Evolutionary conservation across 179 eudicot genomes (phyloP).

Genomic region (Heliamphora pulchella): DNA sequence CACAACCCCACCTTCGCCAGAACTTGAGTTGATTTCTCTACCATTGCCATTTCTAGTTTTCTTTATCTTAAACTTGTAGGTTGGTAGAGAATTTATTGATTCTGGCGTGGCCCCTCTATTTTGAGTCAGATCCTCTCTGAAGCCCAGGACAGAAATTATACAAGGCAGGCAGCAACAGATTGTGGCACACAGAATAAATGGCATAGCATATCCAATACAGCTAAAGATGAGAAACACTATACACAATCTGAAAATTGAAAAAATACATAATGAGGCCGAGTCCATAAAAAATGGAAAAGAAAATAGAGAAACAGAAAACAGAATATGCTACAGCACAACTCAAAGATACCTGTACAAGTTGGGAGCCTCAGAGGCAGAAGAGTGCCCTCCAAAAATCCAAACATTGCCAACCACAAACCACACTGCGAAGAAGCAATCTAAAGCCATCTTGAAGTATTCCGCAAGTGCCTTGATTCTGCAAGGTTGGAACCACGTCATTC

Average conservation of each 20-base stretch:
- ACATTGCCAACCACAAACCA: slow-evolving; percentile 99
- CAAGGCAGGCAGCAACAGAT: slow-evolving; percentile 99
- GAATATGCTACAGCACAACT: not conserved
- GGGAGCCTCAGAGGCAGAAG: slow-evolving; percentile 88
- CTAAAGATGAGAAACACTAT: slow-evolving; percentile 83
- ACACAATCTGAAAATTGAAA: slow-evolving; percentile 58
- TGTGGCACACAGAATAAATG: slow-evolving; percentile 88
- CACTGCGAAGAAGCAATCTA: slow-evolving; percentile 98
- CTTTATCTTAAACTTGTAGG: slow-evolving; percentile 85
- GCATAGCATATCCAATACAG: slow-evolving; percentile 99
- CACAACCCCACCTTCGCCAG: slow-evolving; percentile 64
- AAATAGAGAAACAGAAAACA: not conserved
- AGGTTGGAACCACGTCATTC: slow-evolving; percentile 5
- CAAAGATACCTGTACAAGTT: slow-evolving; percentile 75
- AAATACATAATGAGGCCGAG: not conserved
- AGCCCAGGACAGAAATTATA: slow-evolving; percentile 86
- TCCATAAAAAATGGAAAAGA: not conserved
- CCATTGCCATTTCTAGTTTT: slow-evolving; percentile 42
- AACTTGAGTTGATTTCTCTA: slow-evolving; percentile 33
- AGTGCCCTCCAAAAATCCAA: slow-evolving; percentile 96
- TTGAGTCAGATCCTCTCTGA: slow-evolving; percentile 78
- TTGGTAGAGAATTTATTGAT: slow-evolving; percentile 84
- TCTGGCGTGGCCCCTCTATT: slow-evolving; percentile 88
- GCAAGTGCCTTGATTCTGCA: slow-evolving; percentile 65
- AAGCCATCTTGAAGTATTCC: slow-evolving; percentile 87